These are phyloP conservation scores for Rhizopogon salebrosus DNA, from an alignment of 768 basidiomycete genomes.

Conservation along the genomic window DNA sequence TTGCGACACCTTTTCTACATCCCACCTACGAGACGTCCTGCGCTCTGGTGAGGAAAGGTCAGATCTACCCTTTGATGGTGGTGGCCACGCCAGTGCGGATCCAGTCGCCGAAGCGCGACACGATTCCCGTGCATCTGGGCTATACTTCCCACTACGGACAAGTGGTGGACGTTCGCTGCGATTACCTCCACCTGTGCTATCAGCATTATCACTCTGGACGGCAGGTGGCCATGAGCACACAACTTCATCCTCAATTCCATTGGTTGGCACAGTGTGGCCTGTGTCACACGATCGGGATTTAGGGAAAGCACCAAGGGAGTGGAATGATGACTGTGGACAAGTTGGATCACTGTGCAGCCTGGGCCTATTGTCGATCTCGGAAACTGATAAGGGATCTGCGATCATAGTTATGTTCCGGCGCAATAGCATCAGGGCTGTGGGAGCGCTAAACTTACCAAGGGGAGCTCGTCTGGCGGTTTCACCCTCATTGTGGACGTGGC, in stretches of 20 bases:
- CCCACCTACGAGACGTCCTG: conserved; percentile 9
- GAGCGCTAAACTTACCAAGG: conserved; percentile 18
- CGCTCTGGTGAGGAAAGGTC: conserved; percentile 4
- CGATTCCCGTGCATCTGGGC: conserved; percentile 2
- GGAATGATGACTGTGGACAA: conserved; percentile 5
- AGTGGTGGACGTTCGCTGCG: conserved; percentile 4
- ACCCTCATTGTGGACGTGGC: conserved; percentile 10
- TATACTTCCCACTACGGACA: conserved; percentile 5
- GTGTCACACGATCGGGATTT: conserved; percentile 13
- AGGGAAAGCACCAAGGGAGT: conserved; percentile 4
- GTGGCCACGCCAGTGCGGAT: conserved; percentile 10
- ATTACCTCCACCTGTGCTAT: conserved; percentile 1
- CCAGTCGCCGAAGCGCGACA: conserved; percentile 7
- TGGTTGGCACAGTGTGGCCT: conserved; percentile 7
- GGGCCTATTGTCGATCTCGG: conserved; percentile 15
- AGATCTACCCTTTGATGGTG: background rate
- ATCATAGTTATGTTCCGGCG: conserved; percentile 4
- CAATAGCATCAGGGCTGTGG: background rate
- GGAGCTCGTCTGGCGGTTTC: conserved; percentile 13
- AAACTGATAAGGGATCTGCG: conserved; percentile 23
- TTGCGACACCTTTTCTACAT: conserved; percentile 14
- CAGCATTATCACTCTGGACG: background rate
- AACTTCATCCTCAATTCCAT: background rate
- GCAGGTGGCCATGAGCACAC: conserved; percentile 22
- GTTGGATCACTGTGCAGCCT: conserved; percentile 2